Conservation (phyloP, 2,329 filamentous ascomycete species). For the Clonostachys rhizophaga region DNA sequence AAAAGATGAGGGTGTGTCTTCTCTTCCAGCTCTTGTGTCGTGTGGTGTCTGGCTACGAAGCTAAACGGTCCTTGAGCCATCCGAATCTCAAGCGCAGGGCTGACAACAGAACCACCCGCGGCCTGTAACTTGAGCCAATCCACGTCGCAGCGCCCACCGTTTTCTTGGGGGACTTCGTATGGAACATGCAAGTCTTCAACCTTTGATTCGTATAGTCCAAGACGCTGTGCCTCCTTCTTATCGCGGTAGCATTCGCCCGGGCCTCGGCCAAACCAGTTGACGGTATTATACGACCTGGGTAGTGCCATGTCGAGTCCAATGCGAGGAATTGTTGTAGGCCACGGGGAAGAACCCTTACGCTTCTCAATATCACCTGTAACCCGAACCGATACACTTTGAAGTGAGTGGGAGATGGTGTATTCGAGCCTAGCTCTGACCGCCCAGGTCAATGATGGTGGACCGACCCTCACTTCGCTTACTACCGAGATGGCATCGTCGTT, state of each 20-base stretch:
- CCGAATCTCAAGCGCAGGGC: no score
- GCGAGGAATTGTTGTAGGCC: slow-evolving; percentile 28
- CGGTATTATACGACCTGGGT: slow-evolving; percentile 11
- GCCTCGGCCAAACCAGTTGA: slow-evolving; percentile 61
- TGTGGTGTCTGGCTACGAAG: no score
- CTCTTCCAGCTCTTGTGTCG: no score
- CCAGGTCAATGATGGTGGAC: slow-evolving; percentile 62
- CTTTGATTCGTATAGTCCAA: slow-evolving; percentile 43
- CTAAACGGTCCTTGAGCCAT: no score
- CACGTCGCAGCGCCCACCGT: slow-evolving; percentile 56
- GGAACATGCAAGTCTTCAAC: slow-evolving; percentile 47
- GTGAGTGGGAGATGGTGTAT: slow-evolving; percentile 48
- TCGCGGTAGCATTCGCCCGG: slow-evolving; percentile 64
- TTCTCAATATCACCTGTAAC: slow-evolving; percentile 20
- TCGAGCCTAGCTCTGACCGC: slow-evolving; percentile 41
- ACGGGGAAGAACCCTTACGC: neutral
- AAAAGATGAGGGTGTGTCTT: no score
- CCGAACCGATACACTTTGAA: slow-evolving; percentile 33
- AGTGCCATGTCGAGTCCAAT: slow-evolving; percentile 38
- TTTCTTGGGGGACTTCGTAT: slow-evolving; percentile 68
- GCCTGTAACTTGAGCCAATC: slow-evolving; percentile 32
- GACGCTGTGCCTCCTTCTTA: slow-evolving; percentile 54
- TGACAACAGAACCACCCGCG: no score
- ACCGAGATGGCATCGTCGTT: slow-evolving; percentile 22
- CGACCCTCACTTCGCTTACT: slow-evolving; percentile 40